Evolutionary conservation across 2,329 filamentous ascomycete genomes (phyloP), one percentile per base, ranked within the genome.

Genomic region (Alternaria sp.): DNA sequence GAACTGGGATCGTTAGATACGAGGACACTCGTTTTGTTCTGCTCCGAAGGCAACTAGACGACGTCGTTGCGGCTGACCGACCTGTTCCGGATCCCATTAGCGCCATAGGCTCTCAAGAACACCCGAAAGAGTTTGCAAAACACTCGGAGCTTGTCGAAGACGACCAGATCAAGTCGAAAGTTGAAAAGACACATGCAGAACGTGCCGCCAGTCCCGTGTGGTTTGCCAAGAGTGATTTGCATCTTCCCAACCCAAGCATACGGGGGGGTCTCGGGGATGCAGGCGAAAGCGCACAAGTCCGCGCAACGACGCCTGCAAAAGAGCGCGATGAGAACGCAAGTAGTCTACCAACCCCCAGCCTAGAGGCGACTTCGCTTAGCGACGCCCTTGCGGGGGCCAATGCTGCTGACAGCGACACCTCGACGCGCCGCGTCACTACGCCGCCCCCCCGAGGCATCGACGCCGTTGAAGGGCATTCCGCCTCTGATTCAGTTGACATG

Each of bases 401-500:
- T 51, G 53, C 57, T 40, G 49, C 28, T 51, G 49, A 54, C 51
- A 53, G 33, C 34, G 50, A 60, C 54, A 52, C 54, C 62, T 52
- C 51, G 49, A 56, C 56, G 45, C 59, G 68, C 42, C 67, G 56
- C 50, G 58, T 70, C 34, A 62, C 63, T 17, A 54, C 65, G 29
- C 65, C 69, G 50, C 65, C 67, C 39, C 65, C 71, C 52, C 70
- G 70, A 37, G 71, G 75, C 49, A 67, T 75, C 50, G 71, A 73
- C 65, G 72, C 73, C 23, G 72, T 72, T 33, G 65, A 73, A 49
- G 72, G 69, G 58, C 68, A 67, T 55, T 56, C 68, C 26, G 64
- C 69, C 41, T 71, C 69, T 41, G 65, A 64, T 60, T 72, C 73
- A 45, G 75, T 74, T 39, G 56, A 69, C 56, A 69, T 70, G 51